These are phyloP conservation scores for Ploettnerulaceae sp. DNA, from an alignment of 2,329 filamentous ascomycete species.

Conservation along the genomic window DNA sequence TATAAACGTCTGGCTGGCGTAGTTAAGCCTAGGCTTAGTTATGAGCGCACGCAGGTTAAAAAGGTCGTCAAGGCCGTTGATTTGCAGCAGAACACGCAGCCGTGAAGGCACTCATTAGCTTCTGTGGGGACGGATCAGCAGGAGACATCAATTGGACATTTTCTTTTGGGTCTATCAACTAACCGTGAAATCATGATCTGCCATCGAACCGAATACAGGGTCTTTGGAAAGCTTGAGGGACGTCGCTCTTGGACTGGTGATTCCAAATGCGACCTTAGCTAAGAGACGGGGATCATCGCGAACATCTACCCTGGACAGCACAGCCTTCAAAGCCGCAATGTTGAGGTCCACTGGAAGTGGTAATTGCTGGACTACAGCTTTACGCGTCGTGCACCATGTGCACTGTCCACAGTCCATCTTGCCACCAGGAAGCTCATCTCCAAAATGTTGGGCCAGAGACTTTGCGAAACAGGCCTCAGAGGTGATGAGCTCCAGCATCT, in stretches of 20 bases:
- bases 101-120: background rate
- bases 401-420: slow-evolving; percentile 50
- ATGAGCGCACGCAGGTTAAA: no score
- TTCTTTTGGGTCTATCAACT: no score
- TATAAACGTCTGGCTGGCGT: no score
- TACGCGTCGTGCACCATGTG: slow-evolving; percentile 43
- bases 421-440: slow-evolving; percentile 44
- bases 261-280: slow-evolving; percentile 57
- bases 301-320: slow-evolving; percentile 42
- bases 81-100: background rate
- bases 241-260: slow-evolving; percentile 51
- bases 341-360: slow-evolving; percentile 39
- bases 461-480: slow-evolving; percentile 46
- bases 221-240: slow-evolving; percentile 44
- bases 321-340: slow-evolving; percentile 35
- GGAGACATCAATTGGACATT: slow-evolving; percentile 8
- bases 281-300: slow-evolving; percentile 56
- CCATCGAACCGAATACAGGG: slow-evolving; percentile 48
- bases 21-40: no score
- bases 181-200: slow-evolving; percentile 49
- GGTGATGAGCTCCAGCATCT: slow-evolving; percentile 51
- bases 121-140: background rate
- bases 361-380: slow-evolving; percentile 37
- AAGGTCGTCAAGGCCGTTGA: no score
- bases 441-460: slow-evolving; percentile 52